Conservation (phyloP, 139 green algal genomes). For the Chlorella sp. region DNA sequence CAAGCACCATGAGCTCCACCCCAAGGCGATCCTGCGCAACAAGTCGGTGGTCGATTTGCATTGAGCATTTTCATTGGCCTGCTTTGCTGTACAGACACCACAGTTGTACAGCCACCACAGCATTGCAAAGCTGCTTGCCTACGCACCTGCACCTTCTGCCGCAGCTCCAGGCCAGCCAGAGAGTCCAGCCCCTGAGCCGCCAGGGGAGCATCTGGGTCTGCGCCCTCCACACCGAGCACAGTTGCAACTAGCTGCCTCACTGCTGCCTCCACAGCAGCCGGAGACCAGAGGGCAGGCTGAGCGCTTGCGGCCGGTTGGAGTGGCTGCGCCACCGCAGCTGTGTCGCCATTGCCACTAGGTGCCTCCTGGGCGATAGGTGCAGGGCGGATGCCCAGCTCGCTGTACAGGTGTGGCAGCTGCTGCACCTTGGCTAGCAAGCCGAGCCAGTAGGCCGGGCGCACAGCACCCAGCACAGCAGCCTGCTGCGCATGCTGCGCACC, state of each 20-base stretch:
- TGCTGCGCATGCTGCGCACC: not conserved
- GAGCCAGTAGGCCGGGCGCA: conserved; percentile 38
- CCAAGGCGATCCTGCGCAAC: conserved; percentile 22
- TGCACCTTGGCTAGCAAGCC: conserved; percentile 25
- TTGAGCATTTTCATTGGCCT: not conserved
- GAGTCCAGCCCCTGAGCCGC: conserved; percentile 55
- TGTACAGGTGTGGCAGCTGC: conserved; percentile 15
- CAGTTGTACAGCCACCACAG: no score
- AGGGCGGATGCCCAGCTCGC: not conserved
- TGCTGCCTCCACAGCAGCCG: not conserved
- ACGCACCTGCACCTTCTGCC: conserved; percentile 43
- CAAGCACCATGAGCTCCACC: conserved; percentile 28
- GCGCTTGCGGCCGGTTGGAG: no score
- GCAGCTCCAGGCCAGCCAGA: conserved; percentile 54
- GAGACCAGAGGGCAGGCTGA: no score
- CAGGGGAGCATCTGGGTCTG: conserved; percentile 17
- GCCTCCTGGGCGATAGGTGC: not conserved
- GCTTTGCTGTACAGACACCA: not conserved
- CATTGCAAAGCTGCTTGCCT: no score
- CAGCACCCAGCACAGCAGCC: conserved; percentile 33
- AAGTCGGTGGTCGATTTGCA: no score
- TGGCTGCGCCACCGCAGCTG: no score
- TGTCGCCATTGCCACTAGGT: no score
- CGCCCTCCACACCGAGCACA: conserved; percentile 13
- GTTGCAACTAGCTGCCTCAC: conserved; percentile 1